Conservation (phyloP, 2,329 filamentous ascomycete genomes). For the Pseudogymnoascus sp. region DNA sequence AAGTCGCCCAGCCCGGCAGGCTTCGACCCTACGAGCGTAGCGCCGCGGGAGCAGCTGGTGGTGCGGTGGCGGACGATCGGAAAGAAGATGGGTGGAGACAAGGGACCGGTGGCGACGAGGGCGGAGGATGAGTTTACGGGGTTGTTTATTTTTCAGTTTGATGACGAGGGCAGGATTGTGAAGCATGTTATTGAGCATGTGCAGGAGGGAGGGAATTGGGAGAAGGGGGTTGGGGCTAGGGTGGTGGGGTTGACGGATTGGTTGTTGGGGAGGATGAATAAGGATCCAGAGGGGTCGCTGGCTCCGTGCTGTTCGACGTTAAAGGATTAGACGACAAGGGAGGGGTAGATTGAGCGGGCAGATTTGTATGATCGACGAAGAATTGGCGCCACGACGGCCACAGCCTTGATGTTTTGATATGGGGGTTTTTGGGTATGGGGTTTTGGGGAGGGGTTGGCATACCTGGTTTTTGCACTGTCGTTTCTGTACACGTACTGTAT, state of each 20-base stretch:
- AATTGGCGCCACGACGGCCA: not conserved
- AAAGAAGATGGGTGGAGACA: conserved; percentile 41
- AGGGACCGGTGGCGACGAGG: conserved; percentile 38
- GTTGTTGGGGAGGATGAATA: conserved; percentile 68
- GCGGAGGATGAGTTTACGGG: conserved; percentile 70
- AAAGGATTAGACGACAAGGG: not conserved
- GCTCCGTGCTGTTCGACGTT: conserved; percentile 5
- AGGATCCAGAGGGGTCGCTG: conserved; percentile 27
- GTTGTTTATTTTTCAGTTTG: conserved; percentile 93
- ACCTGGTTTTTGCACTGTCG: not conserved
- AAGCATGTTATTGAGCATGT: conserved; percentile 93
- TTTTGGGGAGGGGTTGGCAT: not conserved
- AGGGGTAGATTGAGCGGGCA: too few species aligned
- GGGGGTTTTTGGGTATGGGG: not conserved
- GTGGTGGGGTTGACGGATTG: conserved; percentile 92
- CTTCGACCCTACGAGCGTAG: not conserved
- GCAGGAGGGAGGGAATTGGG: conserved; percentile 74
- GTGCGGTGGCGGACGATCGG: conserved; percentile 76
- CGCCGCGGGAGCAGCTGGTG: conserved; percentile 65
- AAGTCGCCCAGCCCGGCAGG: conserved; percentile 27
- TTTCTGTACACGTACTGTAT: not conserved
- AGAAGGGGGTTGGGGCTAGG: conserved; percentile 68
- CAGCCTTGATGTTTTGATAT: not conserved
- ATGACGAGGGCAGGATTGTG: conserved; percentile 71
- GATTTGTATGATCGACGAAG: not conserved